Evolutionary conservation across 2,329 filamentous ascomycete species (phyloP).

Genomic region (Talaromyces marneffei): DNA sequence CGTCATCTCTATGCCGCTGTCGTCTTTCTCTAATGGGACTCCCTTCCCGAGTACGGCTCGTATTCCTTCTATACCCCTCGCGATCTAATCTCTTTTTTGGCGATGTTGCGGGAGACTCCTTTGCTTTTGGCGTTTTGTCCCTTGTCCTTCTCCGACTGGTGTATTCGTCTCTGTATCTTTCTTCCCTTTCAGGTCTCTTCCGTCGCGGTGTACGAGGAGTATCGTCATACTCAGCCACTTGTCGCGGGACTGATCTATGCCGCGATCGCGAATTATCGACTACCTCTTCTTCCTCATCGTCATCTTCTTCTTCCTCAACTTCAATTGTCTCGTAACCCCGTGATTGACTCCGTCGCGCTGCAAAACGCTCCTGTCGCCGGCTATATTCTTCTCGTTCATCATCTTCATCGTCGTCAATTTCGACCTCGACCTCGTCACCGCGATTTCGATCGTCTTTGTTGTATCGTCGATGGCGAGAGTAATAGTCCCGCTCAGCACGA

Average conservation of each 20-base stretch:
- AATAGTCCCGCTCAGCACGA: slow-evolving; percentile 23
- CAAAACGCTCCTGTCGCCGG: slow-evolving; percentile 13
- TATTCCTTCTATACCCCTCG: slow-evolving; percentile 27
- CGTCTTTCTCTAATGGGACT: slow-evolving; percentile 23
- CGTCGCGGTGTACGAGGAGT: slow-evolving; percentile 24
- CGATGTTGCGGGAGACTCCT: slow-evolving; percentile 33
- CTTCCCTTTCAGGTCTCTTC: slow-evolving; percentile 24
- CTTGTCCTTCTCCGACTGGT: slow-evolving; percentile 9
- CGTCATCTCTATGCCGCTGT: slow-evolving; percentile 19
- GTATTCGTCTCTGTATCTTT: slow-evolving; percentile 14
- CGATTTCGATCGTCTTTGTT: slow-evolving; percentile 20
- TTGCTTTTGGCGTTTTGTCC: slow-evolving; percentile 26
- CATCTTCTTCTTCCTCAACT: slow-evolving; percentile 19
- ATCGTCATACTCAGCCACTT: not conserved
- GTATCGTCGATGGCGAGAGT: slow-evolving; percentile 30
- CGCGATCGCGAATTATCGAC: not conserved
- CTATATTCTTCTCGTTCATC: slow-evolving; percentile 10
- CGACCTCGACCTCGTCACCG: slow-evolving; percentile 9
- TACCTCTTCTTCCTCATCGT: not conserved
- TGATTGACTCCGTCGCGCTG: slow-evolving; percentile 19
- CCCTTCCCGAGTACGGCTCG: slow-evolving; percentile 21
- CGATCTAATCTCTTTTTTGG: slow-evolving; percentile 32
- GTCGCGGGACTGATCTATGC: not conserved
- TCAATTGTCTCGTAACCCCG: slow-evolving; percentile 17
- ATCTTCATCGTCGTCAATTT: slow-evolving; percentile 1